These are phyloP conservation scores for Fusarium newnesense DNA, from an alignment of 2,329 filamentous ascomycete species.

Conservation along the genomic window DNA sequence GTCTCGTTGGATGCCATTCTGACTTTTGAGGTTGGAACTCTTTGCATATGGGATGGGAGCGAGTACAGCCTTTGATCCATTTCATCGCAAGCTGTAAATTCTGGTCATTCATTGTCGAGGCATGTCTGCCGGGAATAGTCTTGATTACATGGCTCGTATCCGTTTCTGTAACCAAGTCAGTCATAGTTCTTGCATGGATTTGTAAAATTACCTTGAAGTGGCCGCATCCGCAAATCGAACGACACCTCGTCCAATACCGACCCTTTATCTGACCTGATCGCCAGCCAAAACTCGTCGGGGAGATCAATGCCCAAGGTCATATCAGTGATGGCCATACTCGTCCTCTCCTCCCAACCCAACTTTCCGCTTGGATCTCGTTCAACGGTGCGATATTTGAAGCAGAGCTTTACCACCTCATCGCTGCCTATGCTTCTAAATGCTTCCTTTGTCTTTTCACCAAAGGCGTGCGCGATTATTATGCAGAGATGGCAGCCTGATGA, in stretches of 20 bases:
- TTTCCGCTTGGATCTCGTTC: slow-evolving; percentile 1
- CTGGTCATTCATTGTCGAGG: background rate
- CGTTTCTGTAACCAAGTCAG: background rate
- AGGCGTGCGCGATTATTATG: background rate
- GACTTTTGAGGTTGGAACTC: background rate
- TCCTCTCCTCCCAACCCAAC: background rate
- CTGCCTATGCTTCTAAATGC: background rate
- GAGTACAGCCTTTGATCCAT: background rate
- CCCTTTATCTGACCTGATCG: background rate
- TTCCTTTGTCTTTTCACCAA: background rate
- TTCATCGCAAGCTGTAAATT: background rate
- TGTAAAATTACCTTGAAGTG: background rate
- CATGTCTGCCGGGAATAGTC: background rate
- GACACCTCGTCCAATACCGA: background rate
- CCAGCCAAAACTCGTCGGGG: background rate
- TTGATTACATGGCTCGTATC: background rate
- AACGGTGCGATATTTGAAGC: background rate
- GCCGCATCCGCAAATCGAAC: background rate
- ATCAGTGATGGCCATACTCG: background rate
- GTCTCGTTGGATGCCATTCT: slow-evolving; percentile 1
- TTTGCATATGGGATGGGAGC: background rate
- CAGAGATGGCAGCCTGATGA: slow-evolving; percentile 1
- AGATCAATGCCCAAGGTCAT: background rate
- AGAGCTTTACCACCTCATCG: background rate
- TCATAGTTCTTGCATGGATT: rapidly evolving